Base-by-base conservation (phyloP, 257 asterid genomes). In the Handroanthus guayacan region DNA sequence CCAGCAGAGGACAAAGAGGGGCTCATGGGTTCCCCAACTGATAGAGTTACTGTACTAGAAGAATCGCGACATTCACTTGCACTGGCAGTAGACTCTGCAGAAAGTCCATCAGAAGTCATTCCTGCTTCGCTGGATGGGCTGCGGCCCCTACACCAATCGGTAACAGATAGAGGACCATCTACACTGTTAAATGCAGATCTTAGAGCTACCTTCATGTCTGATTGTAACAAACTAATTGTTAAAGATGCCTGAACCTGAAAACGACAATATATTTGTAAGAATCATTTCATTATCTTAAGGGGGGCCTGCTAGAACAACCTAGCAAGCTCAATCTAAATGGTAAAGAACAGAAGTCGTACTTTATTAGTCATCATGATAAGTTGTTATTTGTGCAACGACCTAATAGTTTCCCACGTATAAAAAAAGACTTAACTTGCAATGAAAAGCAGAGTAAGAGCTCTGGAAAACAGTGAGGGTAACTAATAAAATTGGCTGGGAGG, bases 101-200 rank as follows among this genome's bases (percentile, higher is more conserved):
- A 91, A 79, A 87, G 84, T 60, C 96, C 98, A 72, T 95, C 98
- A 38, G 88, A 86, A 16, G 81, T 39, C 74, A 84, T 82, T 78
- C 94, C 96, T 20, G 87, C 79, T 80, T 95, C 99, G 84, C 44
- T 72, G 83, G 91, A 86, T 76, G 85, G 89, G 87, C 85, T 84
- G 78, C 96, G 95, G 70, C 99, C 98, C 89, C 89, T 95, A 82
- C 98, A 95, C 98, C 98, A 95, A 86, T 95, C 98, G 37, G 78
- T 88, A 56, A 95, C 93, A 67, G 97, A 85, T 37, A 95, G 82
- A 61, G 99, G 99, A 78, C 99, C 99, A 81, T 95, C 99, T 82
- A 87, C 86, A 79, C 85, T 86, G 83, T 91, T 85, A 80, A 95
- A 95, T 80, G 99, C 99, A 87, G 97, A 86, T 83, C 88, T 95